Conservation (phyloP, 345 rosid species). For the Murraya koenigii region DNA sequence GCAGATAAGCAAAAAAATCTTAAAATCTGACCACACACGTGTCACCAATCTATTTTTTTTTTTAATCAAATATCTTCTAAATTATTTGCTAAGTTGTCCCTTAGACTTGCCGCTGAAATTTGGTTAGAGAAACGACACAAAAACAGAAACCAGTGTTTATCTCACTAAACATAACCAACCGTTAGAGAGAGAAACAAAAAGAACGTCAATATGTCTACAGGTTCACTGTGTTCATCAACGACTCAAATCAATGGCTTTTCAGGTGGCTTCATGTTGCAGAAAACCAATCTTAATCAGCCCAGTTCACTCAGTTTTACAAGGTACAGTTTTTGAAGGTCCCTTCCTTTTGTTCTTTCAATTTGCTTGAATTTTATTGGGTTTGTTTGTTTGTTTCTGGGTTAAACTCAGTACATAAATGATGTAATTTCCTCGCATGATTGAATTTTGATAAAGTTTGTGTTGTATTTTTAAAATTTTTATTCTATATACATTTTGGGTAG, state of each 20-base stretch:
- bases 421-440: not conserved
- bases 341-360: not conserved
- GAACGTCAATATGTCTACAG: conserved; percentile 35
- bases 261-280: conserved; percentile 42
- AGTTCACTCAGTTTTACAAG: conserved; percentile 39
- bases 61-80: conserved; percentile 7
- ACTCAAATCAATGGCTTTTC: conserved; percentile 60
- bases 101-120: conserved; percentile 19
- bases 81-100: not conserved
- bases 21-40: conserved; percentile 30
- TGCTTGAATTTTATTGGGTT: conserved; percentile 8
- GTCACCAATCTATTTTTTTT: conserved; percentile 18
- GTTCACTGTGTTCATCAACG: conserved; percentile 60
- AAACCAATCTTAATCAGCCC: conserved; percentile 33
- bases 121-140: not conserved
- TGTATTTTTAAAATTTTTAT: not conserved
- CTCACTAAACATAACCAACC: conserved; percentile 14
- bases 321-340: conserved; percentile 21
- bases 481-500: not conserved
- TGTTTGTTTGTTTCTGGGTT: not conserved
- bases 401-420: conserved; percentile 11
- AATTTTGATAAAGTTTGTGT: not conserved
- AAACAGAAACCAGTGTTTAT: conserved; percentile 7
- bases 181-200: conserved; percentile 3
- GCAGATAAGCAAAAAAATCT: conserved; percentile 42